Base-by-base conservation (phyloP, 345 rosid species). In the Ricinus communis region DNA sequence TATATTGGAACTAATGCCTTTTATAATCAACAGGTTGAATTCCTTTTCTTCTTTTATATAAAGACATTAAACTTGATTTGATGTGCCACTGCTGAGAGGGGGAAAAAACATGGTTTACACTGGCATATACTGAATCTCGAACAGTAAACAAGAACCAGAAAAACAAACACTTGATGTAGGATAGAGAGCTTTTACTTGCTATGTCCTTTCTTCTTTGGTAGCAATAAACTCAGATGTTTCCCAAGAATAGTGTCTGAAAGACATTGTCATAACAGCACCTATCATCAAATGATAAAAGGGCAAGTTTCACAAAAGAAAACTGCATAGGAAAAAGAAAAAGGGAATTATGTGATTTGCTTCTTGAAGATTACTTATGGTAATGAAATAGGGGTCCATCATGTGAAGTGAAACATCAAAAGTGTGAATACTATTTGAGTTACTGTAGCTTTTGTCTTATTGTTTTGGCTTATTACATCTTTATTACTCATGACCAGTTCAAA, bases 361-460 rank as follows among this genome's bases (percentile, higher is more conserved):
- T n/a, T n/a, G n/a, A n/a, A n/a, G n/a, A n/a, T n/a, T n/a, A n/a
- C n/a, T n/a, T n/a, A n/a, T n/a, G n/a, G 43, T 59, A 59, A 59
- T 59, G 16, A n/a, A 33, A 18, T 36, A 33, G 43, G 64, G 45
- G 45, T 60, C 43, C 64, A 33, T 59, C 64, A 33, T 59, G 5
- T 59, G 62, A 31, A 52, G 27, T 52, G 56, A n/a, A n/a, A n/a
- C 27, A 5, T 30, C 28, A 53, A 52, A 55, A 43, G 47, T 55
- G 18, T 27, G 19, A 25, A 25, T 28, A 27, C 36, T 56, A 14
- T 27, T 56, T 56, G 36, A 56, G 12, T 19, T 28, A 56, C 8
- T 25, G 36, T 30, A 56, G 36, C 38, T 25, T 53, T 56, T 55
- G 60, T 55, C 60, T 55, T 55, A 55, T 55, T 55, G 36, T 12